Conservation (phyloP, 1,284 basidiomycete species). For the Trametes hirsuta region DNA sequence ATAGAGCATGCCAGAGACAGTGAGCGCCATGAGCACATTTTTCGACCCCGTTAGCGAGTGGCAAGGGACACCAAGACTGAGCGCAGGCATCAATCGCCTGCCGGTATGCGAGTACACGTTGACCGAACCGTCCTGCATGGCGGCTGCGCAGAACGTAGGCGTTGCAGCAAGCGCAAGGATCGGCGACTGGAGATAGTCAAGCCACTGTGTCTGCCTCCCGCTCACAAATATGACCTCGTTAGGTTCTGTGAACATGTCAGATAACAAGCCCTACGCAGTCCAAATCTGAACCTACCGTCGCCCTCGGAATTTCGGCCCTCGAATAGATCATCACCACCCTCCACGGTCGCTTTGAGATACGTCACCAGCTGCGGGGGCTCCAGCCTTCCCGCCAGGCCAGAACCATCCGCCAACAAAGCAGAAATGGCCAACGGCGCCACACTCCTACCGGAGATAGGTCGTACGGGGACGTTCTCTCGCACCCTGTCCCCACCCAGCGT, state of each 20-base stretch:
- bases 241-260: constrained; percentile 43
- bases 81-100: constrained; percentile 71
- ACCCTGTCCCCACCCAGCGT: constrained; percentile 76
- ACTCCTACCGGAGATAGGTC: constrained; percentile 48
- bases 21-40: constrained; percentile 71
- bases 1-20: constrained; percentile 68
- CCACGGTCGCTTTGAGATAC: constrained; percentile 58
- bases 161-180: constrained; percentile 71
- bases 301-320: constrained; percentile 82
- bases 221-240: constrained; percentile 70
- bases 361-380: constrained; percentile 61
- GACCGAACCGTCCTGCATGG: constrained; percentile 76
- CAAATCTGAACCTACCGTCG: constrained; percentile 45
- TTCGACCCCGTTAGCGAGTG: constrained; percentile 70
- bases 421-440: constrained; percentile 7
- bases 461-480: constrained; percentile 51
- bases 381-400: constrained; percentile 38
- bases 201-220: constrained; percentile 78
- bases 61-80: constrained; percentile 75
- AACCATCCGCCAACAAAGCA: constrained; percentile 21
- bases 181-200: constrained; percentile 82
- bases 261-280: neutral
- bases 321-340: constrained; percentile 68
- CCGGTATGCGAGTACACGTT: constrained; percentile 82
- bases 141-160: constrained; percentile 71